Percentiles rank a stretch among this genome's conserved stretches.
Conservation (phyloP, 352 stramenopile genomes). For the Thraustotheca clavata region DNA sequence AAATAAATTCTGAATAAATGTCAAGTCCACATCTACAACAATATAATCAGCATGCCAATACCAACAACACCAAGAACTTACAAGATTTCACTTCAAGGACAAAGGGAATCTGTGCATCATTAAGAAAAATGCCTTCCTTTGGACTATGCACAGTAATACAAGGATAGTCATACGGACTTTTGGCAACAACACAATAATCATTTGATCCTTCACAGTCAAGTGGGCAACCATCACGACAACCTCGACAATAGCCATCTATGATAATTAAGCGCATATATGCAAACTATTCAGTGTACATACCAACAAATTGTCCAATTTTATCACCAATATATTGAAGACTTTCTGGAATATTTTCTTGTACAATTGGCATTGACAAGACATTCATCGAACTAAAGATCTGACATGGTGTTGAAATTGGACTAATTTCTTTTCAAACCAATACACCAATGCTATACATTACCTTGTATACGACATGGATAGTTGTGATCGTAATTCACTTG, state of each 20-base stretch:
- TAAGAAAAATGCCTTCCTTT: constrained; percentile 46
- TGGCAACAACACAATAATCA: constrained; percentile 39
- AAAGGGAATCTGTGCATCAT: constrained; percentile 39
- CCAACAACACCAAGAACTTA: constrained; percentile 33
- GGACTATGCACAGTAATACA: constrained; percentile 59
- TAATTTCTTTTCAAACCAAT: no score
- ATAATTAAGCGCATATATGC: neutral
- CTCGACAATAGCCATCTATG: constrained; percentile 45
- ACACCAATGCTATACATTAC: neutral
- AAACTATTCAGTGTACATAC: neutral
- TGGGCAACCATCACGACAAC: constrained; percentile 55
- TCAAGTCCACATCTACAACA: neutral
- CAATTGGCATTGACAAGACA: neutral
- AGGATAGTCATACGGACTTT: constrained; percentile 72
- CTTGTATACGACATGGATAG: constrained; percentile 29
- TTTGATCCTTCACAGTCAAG: constrained; percentile 37
- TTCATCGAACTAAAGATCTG: neutral
- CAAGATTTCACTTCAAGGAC: constrained; percentile 58
- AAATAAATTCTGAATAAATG: constrained; percentile 67
- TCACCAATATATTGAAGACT: neutral
- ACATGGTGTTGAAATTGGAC: neutral
- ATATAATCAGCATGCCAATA: constrained; percentile 37
- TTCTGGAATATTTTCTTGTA: neutral
- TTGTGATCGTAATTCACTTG: constrained; percentile 46
- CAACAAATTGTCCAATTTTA: neutral